Percentiles rank a stretch among this genome's conserved stretches.
Evolutionary conservation across 2,329 filamentous ascomycete genomes (phyloP).

Genomic region (Aspergillus costaricaensis): DNA sequence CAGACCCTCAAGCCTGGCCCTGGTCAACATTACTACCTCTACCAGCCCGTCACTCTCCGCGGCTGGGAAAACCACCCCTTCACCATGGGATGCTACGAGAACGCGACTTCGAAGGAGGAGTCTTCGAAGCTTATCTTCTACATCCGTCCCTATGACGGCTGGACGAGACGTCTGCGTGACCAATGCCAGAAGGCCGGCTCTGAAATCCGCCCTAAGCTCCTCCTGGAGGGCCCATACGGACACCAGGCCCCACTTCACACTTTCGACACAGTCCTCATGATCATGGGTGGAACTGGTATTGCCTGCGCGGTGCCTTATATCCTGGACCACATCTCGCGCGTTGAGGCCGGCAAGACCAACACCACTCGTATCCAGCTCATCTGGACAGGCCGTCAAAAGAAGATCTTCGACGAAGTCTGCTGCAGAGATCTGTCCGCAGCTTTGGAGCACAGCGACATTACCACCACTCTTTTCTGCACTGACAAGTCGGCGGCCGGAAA

Average conservation of each 20-base stretch:
- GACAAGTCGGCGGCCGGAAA: background rate
- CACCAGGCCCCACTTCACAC: slow-evolving; percentile 38
- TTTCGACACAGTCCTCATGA: slow-evolving; percentile 53
- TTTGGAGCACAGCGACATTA: slow-evolving; percentile 2
- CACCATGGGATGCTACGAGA: slow-evolving; percentile 32
- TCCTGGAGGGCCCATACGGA: slow-evolving; percentile 52
- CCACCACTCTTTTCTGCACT: background rate
- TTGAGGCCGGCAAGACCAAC: background rate
- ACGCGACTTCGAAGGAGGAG: slow-evolving; percentile 40
- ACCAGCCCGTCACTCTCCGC: slow-evolving; percentile 41
- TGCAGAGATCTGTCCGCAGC: background rate
- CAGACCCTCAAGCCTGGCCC: background rate
- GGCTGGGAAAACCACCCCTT: slow-evolving; percentile 55
- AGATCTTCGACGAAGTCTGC: slow-evolving; percentile 21
- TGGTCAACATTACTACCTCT: slow-evolving; percentile 53
- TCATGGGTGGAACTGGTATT: slow-evolving; percentile 36
- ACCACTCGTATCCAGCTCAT: slow-evolving; percentile 15
- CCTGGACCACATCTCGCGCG: slow-evolving; percentile 23
- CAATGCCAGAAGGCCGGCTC: slow-evolving; percentile 42
- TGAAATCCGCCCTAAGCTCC: slow-evolving; percentile 36
- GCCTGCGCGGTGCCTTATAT: slow-evolving; percentile 43
- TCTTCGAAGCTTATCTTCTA: slow-evolving; percentile 18
- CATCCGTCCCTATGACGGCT: slow-evolving; percentile 36
- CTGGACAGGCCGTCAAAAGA: slow-evolving; percentile 25
- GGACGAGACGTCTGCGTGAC: slow-evolving; percentile 3